Base-by-base conservation (phyloP, 805 yeast species). In the Candida schatavii region DNA sequence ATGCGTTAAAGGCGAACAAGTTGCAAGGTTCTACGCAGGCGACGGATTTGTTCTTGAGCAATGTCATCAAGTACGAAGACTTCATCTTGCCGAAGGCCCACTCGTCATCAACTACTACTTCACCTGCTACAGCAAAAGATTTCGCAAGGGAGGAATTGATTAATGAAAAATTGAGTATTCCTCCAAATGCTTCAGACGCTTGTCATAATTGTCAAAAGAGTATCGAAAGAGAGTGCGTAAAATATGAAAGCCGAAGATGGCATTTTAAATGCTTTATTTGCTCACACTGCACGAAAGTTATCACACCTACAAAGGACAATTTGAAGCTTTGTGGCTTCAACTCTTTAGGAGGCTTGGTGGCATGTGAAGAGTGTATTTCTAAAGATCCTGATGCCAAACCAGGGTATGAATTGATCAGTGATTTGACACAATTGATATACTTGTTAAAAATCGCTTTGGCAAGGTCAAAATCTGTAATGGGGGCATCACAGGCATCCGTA, bases 161-260 rank as follows among this genome's bases (percentile, higher is more conserved):
- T 45, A 44, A 58, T 51, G 52, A 66, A 13, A 53, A 55, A 23
- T 66, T 81, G 42, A 60, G 70, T 4, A 72, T 84, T 3, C 73
- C 85, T 0, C 53, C 70, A 2, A 76, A 75, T 41, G 77, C 91
- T 2, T 83, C 88, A 5, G 98, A 91, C 58, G 72, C 79, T 3
- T 93, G 99, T 64, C 67, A 67, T 10, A 57, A 61, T 1, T 93
- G 99, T 60, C 68, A 72, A 2, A 79, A 80, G 57, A 81, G 89
- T 49, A 86, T 91, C 30, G 97, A 93, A 61, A 93, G 83, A 50
- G 75, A 75, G n/a, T 91, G 98, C 63, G 66, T 81, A 13, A 74
- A 72, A 35, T 77, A 72, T 49, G 69, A 69, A 17, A 80, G 80
- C 27, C 66, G 69, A 38, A 76, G 97, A 51, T 91, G 97, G 97